Percentiles rank a stretch among this genome's conserved stretches.
Conservation (phyloP, 2,329 filamentous ascomycete genomes). For the Leptosphaerulina australis region DNA sequence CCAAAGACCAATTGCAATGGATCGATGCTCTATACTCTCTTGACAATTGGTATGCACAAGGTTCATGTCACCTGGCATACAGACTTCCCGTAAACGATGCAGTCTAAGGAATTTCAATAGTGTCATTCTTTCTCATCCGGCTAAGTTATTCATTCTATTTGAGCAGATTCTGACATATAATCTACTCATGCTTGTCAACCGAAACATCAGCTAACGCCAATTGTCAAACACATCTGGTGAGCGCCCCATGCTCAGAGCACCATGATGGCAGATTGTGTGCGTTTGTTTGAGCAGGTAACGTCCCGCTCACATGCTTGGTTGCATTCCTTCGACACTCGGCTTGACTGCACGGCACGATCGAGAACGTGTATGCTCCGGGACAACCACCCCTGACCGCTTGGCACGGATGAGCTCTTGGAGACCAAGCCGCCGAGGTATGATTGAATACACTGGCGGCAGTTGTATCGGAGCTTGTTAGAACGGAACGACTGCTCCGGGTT, state of each 20-base stretch:
- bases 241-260: not conserved
- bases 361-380: not conserved
- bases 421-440: too few species aligned
- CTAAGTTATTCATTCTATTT: not conserved
- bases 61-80: not conserved
- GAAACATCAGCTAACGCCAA: not conserved
- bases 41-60: too few species aligned
- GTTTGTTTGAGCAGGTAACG: conserved; percentile 11
- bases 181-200: not conserved
- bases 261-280: not conserved
- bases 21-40: too few species aligned
- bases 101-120: not conserved
- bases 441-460: too few species aligned
- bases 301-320: not conserved
- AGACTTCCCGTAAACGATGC: not conserved
- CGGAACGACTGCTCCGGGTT: too few species aligned
- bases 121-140: not conserved
- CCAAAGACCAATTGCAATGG: too few species aligned
- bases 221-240: not conserved
- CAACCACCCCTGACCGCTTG: not conserved
- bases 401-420: not conserved
- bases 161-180: not conserved
- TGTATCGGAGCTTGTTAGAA: not conserved
- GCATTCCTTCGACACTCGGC: conserved; percentile 7
- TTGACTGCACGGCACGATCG: not conserved